phyloP scores from a whole-genome alignment of 305 asterid genomes.

The Fraxinus ornus region DNA sequence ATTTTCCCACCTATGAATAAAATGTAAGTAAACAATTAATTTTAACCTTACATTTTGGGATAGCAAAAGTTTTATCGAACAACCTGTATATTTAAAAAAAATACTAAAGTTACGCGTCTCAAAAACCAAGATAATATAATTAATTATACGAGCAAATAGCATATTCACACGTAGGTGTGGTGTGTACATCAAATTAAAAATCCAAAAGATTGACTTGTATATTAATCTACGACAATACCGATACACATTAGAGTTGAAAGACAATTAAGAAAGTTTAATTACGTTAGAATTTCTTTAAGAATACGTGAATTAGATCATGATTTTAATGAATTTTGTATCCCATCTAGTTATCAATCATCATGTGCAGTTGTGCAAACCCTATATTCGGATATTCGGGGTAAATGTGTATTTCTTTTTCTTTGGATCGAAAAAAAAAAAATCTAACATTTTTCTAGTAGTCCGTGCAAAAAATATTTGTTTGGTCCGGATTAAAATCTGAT shows the following conservation, averaged over 20 bases:
- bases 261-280: conserved; percentile 4
- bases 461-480: conserved; percentile 23
- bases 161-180: not conserved
- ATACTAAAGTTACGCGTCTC: not conserved
- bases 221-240: not conserved
- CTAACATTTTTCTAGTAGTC: conserved; percentile 10
- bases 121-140: not conserved
- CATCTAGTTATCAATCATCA: conserved; percentile 26
- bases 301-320: conserved; percentile 23
- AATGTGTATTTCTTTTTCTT: not conserved
- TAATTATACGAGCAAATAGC: not conserved
- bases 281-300: conserved; percentile 7
- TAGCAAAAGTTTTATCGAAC: not conserved
- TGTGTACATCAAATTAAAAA: not conserved
- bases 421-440: not conserved
- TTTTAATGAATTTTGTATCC: conserved; percentile 26
- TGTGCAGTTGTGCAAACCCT: conserved; percentile 34
- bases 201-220: not conserved
- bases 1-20: no score
- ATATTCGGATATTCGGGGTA: conserved; percentile 27
- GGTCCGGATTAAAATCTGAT: no score
- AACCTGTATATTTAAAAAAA: not conserved
- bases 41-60: no score
- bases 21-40: not conserved
- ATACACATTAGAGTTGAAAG: not conserved